These are phyloP conservation scores for Collybiopsis luxurians DNA, from an alignment of 768 basidiomycete genomes.

Conservation along the genomic window DNA sequence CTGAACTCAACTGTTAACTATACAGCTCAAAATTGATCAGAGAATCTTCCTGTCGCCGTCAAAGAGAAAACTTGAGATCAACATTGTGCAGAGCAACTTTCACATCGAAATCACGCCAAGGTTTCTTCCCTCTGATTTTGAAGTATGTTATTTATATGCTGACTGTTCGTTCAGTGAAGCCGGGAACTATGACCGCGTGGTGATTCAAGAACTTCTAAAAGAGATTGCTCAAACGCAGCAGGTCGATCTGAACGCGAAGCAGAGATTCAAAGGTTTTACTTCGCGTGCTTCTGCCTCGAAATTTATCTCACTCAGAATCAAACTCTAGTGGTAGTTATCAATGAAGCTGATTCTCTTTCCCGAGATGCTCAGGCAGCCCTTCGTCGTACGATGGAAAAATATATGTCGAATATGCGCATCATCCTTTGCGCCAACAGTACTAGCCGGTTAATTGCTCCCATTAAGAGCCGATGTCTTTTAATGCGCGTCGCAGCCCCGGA, in stretches of 20 bases:
- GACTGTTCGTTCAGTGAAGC: conserved; percentile 68
- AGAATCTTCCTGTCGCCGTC: conserved; percentile 93
- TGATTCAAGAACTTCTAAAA: conserved; percentile 95
- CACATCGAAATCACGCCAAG: conserved; percentile 98
- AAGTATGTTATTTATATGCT: background rate
- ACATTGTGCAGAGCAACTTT: conserved; percentile 96
- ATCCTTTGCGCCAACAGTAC: conserved; percentile 97
- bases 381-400: conserved; percentile 98
- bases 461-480: conserved; percentile 91
- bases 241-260: conserved; percentile 92
- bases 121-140: conserved; percentile 37
- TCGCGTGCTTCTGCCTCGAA: conserved; percentile 8
- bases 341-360: conserved; percentile 93
- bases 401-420: conserved; percentile 96
- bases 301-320: background rate
- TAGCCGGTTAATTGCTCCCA: conserved; percentile 92
- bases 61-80: conserved; percentile 92
- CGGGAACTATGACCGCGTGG: conserved; percentile 90
- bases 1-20: background rate
- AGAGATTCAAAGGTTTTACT: conserved; percentile 86
- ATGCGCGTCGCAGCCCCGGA: conserved; percentile 90
- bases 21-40: conserved; percentile 95
- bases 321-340: conserved; percentile 88
- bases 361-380: conserved; percentile 97
- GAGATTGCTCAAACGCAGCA: conserved; percentile 99